Percentiles rank a stretch among this genome's conserved stretches.
phyloP scores from a whole-genome alignment of 495 filamentous ascomycete species.

The Aspergillus kassunensis region DNA sequence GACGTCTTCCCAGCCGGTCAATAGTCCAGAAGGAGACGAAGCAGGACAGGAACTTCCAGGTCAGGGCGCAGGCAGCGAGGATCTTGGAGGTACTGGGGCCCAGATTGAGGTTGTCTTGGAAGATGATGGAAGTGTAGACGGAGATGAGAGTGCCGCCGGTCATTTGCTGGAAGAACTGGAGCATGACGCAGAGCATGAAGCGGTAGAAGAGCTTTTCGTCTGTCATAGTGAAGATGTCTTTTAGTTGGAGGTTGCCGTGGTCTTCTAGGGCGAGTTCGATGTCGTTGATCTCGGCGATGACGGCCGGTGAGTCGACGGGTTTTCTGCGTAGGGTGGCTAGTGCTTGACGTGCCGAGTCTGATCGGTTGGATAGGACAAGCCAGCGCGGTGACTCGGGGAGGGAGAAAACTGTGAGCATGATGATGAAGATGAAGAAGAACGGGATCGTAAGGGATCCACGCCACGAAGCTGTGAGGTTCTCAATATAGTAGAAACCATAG shows the following conservation, averaged over 20 bases:
- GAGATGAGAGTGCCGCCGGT: conserved; percentile 19
- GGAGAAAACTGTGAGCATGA: conserved; percentile 53
- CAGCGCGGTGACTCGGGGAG: conserved; percentile 59
- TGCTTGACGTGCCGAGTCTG: conserved; percentile 44
- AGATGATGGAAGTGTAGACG: conserved; percentile 18
- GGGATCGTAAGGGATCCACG: conserved; percentile 48
- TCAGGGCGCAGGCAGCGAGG: conserved; percentile 29
- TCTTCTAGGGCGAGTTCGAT: conserved; percentile 35
- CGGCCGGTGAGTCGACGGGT: conserved; percentile 20
- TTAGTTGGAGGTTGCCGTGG: conserved; percentile 6
- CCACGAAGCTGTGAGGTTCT: conserved; percentile 42
- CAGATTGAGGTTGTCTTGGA: conserved; percentile 18
- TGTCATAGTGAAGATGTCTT: conserved; percentile 15
- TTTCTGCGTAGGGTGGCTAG: conserved; percentile 27
- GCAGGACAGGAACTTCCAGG: conserved; percentile 40
- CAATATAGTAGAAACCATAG: conserved; percentile 42
- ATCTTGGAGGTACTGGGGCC: conserved; percentile 15
- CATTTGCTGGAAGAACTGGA: conserved; percentile 29
- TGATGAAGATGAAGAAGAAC: conserved; percentile 54
- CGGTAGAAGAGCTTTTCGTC: conserved; percentile 20
- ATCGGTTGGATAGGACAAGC: conserved; percentile 48
- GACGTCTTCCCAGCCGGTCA: conserved; percentile 24
- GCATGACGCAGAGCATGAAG: conserved; percentile 21
- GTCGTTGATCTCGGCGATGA: conserved; percentile 27
- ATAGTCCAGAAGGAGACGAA: conserved; percentile 21